Evolutionary conservation across 192 early-diverging fungal species (phyloP).

Genomic region (Coemansia sp.): DNA sequence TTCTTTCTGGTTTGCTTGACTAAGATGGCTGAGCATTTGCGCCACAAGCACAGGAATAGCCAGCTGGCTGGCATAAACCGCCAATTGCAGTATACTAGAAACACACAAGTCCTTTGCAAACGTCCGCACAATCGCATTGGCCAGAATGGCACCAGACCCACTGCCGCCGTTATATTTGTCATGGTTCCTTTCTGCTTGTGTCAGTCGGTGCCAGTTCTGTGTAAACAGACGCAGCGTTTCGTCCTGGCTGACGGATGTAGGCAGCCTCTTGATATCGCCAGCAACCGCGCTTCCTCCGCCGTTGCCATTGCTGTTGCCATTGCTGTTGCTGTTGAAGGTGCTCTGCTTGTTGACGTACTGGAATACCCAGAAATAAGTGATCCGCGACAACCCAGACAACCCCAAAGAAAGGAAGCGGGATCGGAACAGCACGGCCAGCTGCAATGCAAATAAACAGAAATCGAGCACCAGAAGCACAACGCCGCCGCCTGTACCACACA

Average conservation of each 20-base stretch:
- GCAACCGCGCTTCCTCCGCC: not conserved
- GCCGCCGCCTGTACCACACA: too few relatives aligned
- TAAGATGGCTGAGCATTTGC: slow-evolving; percentile 21
- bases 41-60: slow-evolving; percentile 22
- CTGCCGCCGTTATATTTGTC: not conserved
- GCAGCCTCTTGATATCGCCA: not conserved
- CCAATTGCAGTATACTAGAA: slow-evolving; percentile 22
- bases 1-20: not conserved
- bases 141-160: slow-evolving; percentile 9
- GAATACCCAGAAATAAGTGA: slow-evolving; percentile 48
- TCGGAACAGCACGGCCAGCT: not conserved
- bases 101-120: slow-evolving; percentile 20
- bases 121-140: slow-evolving; percentile 11
- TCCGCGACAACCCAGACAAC: not conserved
- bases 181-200: not conserved
- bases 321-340: not conserved
- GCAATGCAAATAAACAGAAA: not conserved
- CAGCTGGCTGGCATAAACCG: slow-evolving; percentile 23
- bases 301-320: not conserved
- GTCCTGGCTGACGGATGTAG: slow-evolving; percentile 9
- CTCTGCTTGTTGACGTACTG: slow-evolving; percentile 3
- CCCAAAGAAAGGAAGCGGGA: not conserved
- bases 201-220: slow-evolving; percentile 6
- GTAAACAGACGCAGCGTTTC: slow-evolving; percentile 1
- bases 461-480: not conserved